phyloP scores from a whole-genome alignment of 108 stramenopile species.

The Schizochytrium sp. region DNA sequence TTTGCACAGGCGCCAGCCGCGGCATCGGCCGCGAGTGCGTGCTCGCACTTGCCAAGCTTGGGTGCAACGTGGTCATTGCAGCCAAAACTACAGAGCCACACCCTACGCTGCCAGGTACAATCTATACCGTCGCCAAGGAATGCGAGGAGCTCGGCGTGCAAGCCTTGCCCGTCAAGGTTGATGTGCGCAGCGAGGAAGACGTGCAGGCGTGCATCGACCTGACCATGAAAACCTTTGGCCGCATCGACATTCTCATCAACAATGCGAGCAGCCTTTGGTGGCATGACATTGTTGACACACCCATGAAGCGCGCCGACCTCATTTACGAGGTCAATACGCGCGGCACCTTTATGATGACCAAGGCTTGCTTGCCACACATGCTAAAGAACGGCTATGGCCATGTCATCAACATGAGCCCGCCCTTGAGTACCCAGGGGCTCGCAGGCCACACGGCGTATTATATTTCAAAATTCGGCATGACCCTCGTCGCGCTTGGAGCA shows the following conservation, averaged over 20 bases:
- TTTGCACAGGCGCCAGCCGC: constrained; percentile 40
- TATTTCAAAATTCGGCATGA: constrained; percentile 1
- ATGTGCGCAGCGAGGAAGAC: neutral
- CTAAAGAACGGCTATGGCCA: neutral
- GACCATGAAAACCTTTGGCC: constrained; percentile 16
- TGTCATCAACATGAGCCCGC: constrained; percentile 19
- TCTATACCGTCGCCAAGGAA: neutral
- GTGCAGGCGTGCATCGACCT: neutral
- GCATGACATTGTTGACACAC: constrained; percentile 4
- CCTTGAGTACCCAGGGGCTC: neutral
- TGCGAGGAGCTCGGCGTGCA: neutral
- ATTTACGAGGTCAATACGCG: constrained; percentile 7
- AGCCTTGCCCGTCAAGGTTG: neutral
- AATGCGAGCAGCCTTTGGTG: constrained; percentile 12
- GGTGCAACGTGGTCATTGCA: constrained; percentile 43
- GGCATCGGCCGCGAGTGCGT: constrained; percentile 49
- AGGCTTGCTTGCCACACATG: constrained; percentile 9
- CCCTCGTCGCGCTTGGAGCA: neutral
- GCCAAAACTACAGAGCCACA: neutral
- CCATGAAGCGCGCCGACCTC: neutral
- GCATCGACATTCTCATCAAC: constrained; percentile 17
- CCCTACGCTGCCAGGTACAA: neutral
- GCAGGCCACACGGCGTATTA: neutral
- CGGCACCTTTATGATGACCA: constrained; percentile 9
- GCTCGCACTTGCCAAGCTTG: constrained; percentile 31